Evolutionary conservation across 176 grass and related monocot genomes (phyloP).

Genomic region (Aegilops longissima): DNA sequence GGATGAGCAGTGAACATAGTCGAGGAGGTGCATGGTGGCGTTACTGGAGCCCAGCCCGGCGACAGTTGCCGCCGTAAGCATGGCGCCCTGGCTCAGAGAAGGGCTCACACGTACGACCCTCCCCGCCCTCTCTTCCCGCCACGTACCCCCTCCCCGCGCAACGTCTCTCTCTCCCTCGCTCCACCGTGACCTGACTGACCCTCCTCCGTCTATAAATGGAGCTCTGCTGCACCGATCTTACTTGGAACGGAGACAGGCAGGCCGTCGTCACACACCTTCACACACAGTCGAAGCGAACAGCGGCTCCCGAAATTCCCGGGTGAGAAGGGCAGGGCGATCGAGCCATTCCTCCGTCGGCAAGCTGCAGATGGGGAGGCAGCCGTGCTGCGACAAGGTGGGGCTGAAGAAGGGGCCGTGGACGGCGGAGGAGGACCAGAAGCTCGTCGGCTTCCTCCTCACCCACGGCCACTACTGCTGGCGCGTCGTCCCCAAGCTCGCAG

Average conservation of each 20-base stretch:
- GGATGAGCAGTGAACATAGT: background rate
- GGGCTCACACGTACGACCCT: constrained; percentile 42
- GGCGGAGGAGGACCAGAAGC: constrained; percentile 85
- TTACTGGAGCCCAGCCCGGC: constrained; percentile 1
- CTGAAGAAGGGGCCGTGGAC: constrained; percentile 93
- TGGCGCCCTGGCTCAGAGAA: constrained; percentile 38
- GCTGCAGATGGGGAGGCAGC: constrained; percentile 74
- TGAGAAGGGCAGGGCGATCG: background rate
- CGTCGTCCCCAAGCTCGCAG: constrained; percentile 88
- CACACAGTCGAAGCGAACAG: background rate
- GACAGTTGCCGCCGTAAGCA: constrained; percentile 1
- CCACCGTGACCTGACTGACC: background rate
- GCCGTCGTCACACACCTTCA: background rate
- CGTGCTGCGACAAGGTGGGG: constrained; percentile 85
- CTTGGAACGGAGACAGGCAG: constrained; percentile 39
- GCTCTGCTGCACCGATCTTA: constrained; percentile 10
- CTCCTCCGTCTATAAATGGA: constrained; percentile 35
- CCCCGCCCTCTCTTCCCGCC: background rate
- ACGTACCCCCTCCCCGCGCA: background rate
- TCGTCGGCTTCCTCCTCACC: constrained; percentile 75
- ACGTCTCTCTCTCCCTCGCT: background rate
- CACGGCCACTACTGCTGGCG: constrained; percentile 92
- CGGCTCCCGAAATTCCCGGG: background rate
- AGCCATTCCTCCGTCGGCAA: too few relatives aligned
- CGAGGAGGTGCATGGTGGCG: background rate